Percentiles rank a stretch among this genome's conserved stretches.
phyloP scores from a whole-genome alignment of 2,329 filamentous ascomycete genomes.

The Aspergillus aculeatinus region DNA sequence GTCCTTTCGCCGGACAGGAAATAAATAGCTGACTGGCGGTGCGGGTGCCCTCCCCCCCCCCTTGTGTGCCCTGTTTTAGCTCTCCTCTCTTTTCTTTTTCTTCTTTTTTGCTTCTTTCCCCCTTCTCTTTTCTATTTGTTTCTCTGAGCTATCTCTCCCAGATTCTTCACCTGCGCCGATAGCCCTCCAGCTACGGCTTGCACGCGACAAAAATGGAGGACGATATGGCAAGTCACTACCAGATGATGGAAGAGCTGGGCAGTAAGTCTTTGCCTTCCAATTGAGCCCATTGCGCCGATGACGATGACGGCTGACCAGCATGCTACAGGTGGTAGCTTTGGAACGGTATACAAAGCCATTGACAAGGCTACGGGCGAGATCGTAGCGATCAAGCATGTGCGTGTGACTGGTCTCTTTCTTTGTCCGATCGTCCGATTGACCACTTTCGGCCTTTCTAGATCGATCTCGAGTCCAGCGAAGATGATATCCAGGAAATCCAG shows the following conservation, averaged over 20 bases:
- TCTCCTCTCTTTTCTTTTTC: conserved; percentile 11
- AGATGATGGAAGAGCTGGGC: conserved; percentile 93
- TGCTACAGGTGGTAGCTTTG: conserved; percentile 80
- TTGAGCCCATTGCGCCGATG: conserved; percentile 6
- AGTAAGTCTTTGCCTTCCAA: conserved; percentile 59
- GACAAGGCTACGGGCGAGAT: conserved; percentile 87
- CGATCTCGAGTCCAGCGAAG: conserved; percentile 96
- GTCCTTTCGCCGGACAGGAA: conserved; percentile 13
- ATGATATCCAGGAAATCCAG: conserved; percentile 97
- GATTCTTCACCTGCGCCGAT: conserved; percentile 10
- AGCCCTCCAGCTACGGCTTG: conserved; percentile 8
- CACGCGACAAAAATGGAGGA: conserved; percentile 37
- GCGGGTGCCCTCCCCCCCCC: conserved; percentile 17
- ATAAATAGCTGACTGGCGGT: conserved; percentile 16
- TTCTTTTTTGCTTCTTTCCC: conserved; percentile 9
- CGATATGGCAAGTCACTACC: conserved; percentile 78
- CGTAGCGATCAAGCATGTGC: conserved; percentile 93
- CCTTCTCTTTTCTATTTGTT: conserved; percentile 1
- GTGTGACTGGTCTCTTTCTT: conserved; percentile 32
- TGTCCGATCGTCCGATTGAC: conserved; percentile 15
- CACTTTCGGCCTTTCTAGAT: conserved; percentile 59
- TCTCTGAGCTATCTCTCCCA: conserved; percentile 8
- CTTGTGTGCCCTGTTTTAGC: conserved; percentile 6
- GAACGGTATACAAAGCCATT: conserved; percentile 94
- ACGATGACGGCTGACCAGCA: not conserved